These are phyloP conservation scores for Rhinocladiella similis DNA, from an alignment of 2,329 filamentous ascomycete genomes.

Conservation along the genomic window DNA sequence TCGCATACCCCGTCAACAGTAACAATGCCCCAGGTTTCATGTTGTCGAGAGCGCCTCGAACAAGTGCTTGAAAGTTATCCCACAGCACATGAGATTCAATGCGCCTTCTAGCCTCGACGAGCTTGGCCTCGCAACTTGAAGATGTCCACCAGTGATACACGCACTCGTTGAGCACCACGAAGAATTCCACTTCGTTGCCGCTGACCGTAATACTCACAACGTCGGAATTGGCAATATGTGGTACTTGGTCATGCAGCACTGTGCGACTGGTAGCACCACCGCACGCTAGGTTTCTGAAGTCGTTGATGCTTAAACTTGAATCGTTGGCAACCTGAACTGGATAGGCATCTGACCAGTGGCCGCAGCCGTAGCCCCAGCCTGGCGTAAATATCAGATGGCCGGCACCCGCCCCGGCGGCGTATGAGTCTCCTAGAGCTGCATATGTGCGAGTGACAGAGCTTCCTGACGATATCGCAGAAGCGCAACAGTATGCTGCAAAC, in stretches of 20 bases:
- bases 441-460: conserved; percentile 14
- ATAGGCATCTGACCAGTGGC: conserved; percentile 31
- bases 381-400: conserved; percentile 21
- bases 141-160: conserved; percentile 30
- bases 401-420: conserved; percentile 32
- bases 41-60: conserved; percentile 10
- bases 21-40: conserved; percentile 19
- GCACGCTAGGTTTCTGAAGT: conserved; percentile 31
- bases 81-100: conserved; percentile 27
- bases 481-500: not conserved
- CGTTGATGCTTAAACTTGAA: conserved; percentile 14
- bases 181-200: conserved; percentile 34
- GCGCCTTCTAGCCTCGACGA: conserved; percentile 19
- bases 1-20: conserved; percentile 29
- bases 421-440: conserved; percentile 32
- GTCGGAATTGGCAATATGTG: conserved; percentile 21
- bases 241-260: conserved; percentile 27
- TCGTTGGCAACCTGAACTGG: conserved; percentile 28
- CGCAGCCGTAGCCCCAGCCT: conserved; percentile 21
- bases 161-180: conserved; percentile 32
- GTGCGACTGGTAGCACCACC: conserved; percentile 24
- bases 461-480: not conserved
- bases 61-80: conserved; percentile 23
- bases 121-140: conserved; percentile 22
- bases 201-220: conserved; percentile 31